A percentile compares a stretch with the other conserved stretches of the same genome.
Evolutionary conservation across 2,329 filamentous ascomycete species (phyloP).

Genomic region (Penicillium expansum): DNA sequence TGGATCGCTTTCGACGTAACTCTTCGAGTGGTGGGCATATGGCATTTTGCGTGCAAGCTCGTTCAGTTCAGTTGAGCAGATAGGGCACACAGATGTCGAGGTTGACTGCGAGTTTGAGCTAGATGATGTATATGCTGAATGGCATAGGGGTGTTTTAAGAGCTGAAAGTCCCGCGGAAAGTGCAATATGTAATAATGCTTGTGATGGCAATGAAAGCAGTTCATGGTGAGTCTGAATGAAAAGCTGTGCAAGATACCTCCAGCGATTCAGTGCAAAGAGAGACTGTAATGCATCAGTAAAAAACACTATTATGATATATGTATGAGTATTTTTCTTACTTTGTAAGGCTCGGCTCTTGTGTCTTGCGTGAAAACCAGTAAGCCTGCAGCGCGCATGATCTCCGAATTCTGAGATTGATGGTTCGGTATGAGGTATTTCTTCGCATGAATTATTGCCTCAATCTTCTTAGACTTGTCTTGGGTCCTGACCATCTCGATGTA

Average conservation of each 20-base stretch:
- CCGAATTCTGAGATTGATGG: conserved; percentile 63
- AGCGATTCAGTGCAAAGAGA: conserved; percentile 71
- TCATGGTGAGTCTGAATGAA: conserved; percentile 85
- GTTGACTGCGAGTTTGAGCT: conserved; percentile 54
- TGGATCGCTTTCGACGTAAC: conserved; percentile 82
- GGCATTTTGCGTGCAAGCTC: conserved; percentile 83
- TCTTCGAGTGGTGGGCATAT: conserved; percentile 93
- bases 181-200: conserved; percentile 84
- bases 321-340: conserved; percentile 40
- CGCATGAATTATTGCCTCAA: conserved; percentile 78
- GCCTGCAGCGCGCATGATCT: conserved; percentile 72
- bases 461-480: conserved; percentile 60
- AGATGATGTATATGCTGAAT: conserved; percentile 62
- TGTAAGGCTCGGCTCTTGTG: conserved; percentile 59
- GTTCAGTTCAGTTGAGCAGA: conserved; percentile 93
- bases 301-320: too few relatives aligned
- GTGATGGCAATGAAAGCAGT: conserved; percentile 76
- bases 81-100: conserved; percentile 80
- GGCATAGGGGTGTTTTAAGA: conserved; percentile 91
- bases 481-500: conserved; percentile 86
- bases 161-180: conserved; percentile 88
- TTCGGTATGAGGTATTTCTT: conserved; percentile 75
- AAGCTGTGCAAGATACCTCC: conserved; percentile 70
- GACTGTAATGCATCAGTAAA: conserved; percentile 45
- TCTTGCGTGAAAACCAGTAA: conserved; percentile 72